Evolutionary conservation across 169 alveolate genomes (phyloP), one percentile per base, ranked within the genome.

Genomic region (Fabrea salina): DNA sequence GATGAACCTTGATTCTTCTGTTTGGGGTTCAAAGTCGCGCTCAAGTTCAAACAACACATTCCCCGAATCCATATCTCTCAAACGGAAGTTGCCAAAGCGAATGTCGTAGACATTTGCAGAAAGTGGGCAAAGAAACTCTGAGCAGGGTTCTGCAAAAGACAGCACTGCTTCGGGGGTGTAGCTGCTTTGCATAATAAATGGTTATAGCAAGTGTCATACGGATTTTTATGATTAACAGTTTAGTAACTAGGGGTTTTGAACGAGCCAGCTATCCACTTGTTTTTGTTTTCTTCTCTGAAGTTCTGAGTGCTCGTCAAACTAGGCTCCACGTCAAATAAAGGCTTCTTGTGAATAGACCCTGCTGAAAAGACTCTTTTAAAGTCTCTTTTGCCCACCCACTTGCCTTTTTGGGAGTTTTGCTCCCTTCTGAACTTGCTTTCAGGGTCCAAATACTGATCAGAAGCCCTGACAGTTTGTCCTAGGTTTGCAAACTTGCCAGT

Each of bases 1-100:
- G 58, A 93, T 83, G 43, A 75, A 77, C 47, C 91, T 77, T 19
- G 82, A 75, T 37, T 89, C 90, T 43, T 89, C 92, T 27, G 80
- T 81, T n/a, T 82, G 85, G 13, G 37, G 51, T 39, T 44, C 79
- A 4, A 37, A 37, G 8, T 70, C 79, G 43, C 79, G 43, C 27
- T 70, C 66, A 22, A 70, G 4, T 4, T 70, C 79, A 1, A 70
- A 50, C 30, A 70, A 5, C 43, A 71, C 47, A 32, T 71, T 44
- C 11, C 89, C 92, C 37, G 92, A 61, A 33, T 91, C 95, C 57
- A 89, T 66, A 59, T 88, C 94, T 68, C 97, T 83, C 5, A 93
- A 79, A 39, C 82, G 83, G 59, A 91, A 93, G 40, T 83, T 82
- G 47, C 87, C 80, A 75, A 93, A 93, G 64, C 83, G 56, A 33